A percentile compares a stretch with the other conserved stretches of the same genome.
Conservation (phyloP, 495 filamentous ascomycete species). For the Xylaria scruposa region DNA sequence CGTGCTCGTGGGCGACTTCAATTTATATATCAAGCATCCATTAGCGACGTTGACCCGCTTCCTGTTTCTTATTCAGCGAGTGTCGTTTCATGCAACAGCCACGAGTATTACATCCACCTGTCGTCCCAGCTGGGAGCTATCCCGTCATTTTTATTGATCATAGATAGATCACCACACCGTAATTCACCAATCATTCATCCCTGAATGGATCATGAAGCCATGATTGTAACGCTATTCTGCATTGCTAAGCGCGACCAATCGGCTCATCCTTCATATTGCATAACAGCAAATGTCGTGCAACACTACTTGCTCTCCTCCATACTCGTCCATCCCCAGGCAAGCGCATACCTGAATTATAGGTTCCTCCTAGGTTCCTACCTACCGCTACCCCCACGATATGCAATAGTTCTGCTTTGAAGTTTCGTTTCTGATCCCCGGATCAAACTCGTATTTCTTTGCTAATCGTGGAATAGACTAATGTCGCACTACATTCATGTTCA, state of each 20-base stretch:
- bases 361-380: constrained; percentile 12
- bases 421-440: constrained; percentile 5
- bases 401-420: not conserved
- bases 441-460: constrained; percentile 27
- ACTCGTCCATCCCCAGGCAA: constrained; percentile 15
- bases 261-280: constrained; percentile 30
- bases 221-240: constrained; percentile 31
- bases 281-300: constrained; percentile 32
- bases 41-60: not conserved
- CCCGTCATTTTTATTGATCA: constrained; percentile 25
- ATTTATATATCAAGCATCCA: not conserved
- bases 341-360: constrained; percentile 19
- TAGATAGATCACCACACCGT: constrained; percentile 17
- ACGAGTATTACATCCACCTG: constrained; percentile 1
- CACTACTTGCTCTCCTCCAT: constrained; percentile 13
- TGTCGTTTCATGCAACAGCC: constrained; percentile 20
- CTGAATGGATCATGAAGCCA: constrained; percentile 35
- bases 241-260: constrained; percentile 22
- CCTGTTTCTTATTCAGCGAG: not conserved
- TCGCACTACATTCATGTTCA: constrained; percentile 70
- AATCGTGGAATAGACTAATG: constrained; percentile 67
- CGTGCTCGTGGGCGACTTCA: not conserved
- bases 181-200: constrained; percentile 10
- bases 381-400: not conserved
- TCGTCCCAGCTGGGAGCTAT: constrained; percentile 12